A percentile compares a stretch with the other conserved stretches of the same genome.
Evolutionary conservation across 768 basidiomycete genomes (phyloP).

Genomic region (Leucosporidium scottii): DNA sequence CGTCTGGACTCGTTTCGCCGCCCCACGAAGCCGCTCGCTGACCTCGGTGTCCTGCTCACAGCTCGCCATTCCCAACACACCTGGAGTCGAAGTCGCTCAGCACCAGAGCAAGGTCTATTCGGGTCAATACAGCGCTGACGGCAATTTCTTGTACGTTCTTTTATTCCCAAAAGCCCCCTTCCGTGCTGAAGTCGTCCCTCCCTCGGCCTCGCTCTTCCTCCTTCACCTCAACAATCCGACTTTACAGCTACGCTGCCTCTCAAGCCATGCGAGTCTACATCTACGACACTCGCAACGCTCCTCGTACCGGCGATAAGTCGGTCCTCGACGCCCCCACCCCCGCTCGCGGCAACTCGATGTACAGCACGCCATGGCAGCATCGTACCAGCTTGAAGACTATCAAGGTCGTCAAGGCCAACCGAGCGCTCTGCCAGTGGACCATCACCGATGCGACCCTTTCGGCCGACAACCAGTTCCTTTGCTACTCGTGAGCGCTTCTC

Average conservation of each 20-base stretch:
- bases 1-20: no score
- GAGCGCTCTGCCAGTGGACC: constrained; percentile 61
- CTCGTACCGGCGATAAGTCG: constrained; percentile 23
- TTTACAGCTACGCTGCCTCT: not conserved
- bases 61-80: not conserved
- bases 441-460: constrained; percentile 59
- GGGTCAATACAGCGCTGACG: constrained; percentile 67
- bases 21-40: no score
- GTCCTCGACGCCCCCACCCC: constrained; percentile 17
- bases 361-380: constrained; percentile 43
- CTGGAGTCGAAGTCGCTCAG: constrained; percentile 62
- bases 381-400: constrained; percentile 50
- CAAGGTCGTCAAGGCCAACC: constrained; percentile 42
- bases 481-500: constrained; percentile 57
- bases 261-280: constrained; percentile 55
- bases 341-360: constrained; percentile 21
- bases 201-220: not conserved
- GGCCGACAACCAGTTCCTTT: constrained; percentile 55
- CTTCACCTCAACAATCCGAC: not conserved
- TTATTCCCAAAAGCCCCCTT: no score
- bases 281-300: constrained; percentile 63
- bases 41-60: no score
- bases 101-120: constrained; percentile 69
- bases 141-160: constrained; percentile 85
- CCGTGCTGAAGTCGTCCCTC: no score